These are phyloP conservation scores for Phytophthora podocarpi DNA, from an alignment of 352 stramenopile genomes.

Conservation along the genomic window DNA sequence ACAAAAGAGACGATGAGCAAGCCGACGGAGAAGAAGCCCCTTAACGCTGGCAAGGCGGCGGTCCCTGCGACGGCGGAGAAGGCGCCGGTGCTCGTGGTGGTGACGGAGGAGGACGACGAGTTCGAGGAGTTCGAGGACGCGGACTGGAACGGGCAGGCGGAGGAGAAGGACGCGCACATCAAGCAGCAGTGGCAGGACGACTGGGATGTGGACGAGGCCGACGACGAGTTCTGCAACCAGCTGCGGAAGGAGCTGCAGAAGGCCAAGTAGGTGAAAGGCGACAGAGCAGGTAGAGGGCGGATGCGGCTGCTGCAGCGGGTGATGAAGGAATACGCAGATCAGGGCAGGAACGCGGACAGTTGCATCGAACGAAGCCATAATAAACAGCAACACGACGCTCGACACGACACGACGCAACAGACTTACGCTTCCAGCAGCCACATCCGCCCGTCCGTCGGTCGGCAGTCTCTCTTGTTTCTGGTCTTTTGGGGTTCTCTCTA, in stretches of 20 bases:
- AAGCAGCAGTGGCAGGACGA: slow-evolving; percentile 94
- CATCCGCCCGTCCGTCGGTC: slow-evolving; percentile 1
- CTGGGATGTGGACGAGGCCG: slow-evolving; percentile 92
- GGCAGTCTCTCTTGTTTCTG: slow-evolving; percentile 18
- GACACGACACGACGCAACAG: neutral
- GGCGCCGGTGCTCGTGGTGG: slow-evolving; percentile 66
- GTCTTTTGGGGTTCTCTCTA: slow-evolving; percentile 31
- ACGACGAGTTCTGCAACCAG: slow-evolving; percentile 94
- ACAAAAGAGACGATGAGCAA: slow-evolving; percentile 39
- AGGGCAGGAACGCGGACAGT: too few relatives aligned
- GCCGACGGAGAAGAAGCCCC: too few relatives aligned
- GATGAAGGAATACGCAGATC: neutral
- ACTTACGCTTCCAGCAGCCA: neutral
- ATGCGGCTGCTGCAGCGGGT: neutral
- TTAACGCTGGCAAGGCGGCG: slow-evolving; percentile 19
- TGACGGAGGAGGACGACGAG: slow-evolving; percentile 90
- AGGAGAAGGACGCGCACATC: slow-evolving; percentile 84
- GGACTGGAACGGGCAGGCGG: slow-evolving; percentile 70
- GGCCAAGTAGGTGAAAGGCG: slow-evolving; percentile 55
- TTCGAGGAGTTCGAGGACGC: slow-evolving; percentile 91
- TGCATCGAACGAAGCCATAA: slow-evolving; percentile 24
- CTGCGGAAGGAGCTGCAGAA: slow-evolving; percentile 90
- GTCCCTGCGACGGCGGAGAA: slow-evolving; percentile 51
- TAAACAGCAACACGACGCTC: slow-evolving; percentile 19
- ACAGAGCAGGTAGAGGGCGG: neutral